Evolutionary conservation across 345 rosid species (phyloP), one percentile per base, ranked within the genome.

Genomic region (Salix purpurea): DNA sequence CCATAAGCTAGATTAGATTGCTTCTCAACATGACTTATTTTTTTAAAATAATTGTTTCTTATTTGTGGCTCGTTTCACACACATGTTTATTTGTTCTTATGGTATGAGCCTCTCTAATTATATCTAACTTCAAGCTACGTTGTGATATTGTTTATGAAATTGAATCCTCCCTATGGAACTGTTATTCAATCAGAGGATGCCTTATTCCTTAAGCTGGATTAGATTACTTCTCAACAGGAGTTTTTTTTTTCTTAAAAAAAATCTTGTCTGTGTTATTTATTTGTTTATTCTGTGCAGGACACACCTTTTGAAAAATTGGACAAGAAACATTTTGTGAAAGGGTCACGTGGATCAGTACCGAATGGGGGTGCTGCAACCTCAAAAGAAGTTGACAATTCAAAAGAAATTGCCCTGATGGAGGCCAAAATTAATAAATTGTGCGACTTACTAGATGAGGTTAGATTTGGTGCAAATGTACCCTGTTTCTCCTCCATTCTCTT

Each of bases 301-400:
- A 90, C 90, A 2, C 89, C 96, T 76, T 82, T 96, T 76, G 97
- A 92, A 67, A 86, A 86, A 81, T 85, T 94, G 86, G 97, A 92
- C 84, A 92, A 85, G 86, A 96, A 92, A 82, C 97, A 96, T 83
- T 94, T 96, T 88, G 92, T 90, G 3, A 96, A 89, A 84, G 87
- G 89, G 68, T 78, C 76, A n/a, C 90, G 74, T 74, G 87, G 81
- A 8, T 78, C 84, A 60, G 86, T 85, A 78, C 90, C 81, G 79
- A 90, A 90, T 76, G 93, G 89, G 68, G 81, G 64, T 56, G 84
- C 89, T 66, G 78, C 86, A 66, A 78, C 86, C 48, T 56, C 78
- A 23, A 88, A 77, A 23, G 95, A 91, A 76, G 68, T 72, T 16
- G 89, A 80, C 61, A 84, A 67, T 79, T 80, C 80, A 36, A 90